Evolutionary conservation across 345 rosid genomes (phyloP).

Genomic region (Rubroshorea leprosula): DNA sequence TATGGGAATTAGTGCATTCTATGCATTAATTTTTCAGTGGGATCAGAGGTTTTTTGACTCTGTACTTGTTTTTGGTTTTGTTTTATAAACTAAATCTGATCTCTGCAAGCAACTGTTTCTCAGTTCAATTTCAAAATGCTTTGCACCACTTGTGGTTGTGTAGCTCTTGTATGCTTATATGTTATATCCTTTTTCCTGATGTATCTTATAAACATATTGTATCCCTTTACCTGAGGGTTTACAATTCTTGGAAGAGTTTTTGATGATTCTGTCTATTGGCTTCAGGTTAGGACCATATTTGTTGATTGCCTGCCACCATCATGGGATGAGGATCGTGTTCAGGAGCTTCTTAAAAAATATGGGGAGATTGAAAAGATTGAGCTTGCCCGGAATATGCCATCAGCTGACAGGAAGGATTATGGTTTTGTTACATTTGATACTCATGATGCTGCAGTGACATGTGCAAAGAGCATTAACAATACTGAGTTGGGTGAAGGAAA

Average conservation of each 20-base stretch:
- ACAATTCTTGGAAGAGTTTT: not conserved
- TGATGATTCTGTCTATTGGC: constrained; percentile 12
- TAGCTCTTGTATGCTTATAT: not conserved
- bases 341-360: constrained; percentile 56
- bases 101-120: not conserved
- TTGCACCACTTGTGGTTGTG: not conserved
- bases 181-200: too few species aligned
- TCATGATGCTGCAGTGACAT: constrained; percentile 86
- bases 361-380: constrained; percentile 87
- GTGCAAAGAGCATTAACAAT: constrained; percentile 92
- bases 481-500: constrained; percentile 83
- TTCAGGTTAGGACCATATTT: constrained; percentile 89
- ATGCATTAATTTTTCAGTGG: too few species aligned
- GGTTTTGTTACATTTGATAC: constrained; percentile 94
- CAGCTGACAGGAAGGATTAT: constrained; percentile 93
- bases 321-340: constrained; percentile 91
- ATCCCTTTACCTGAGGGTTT: not conserved
- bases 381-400: constrained; percentile 98
- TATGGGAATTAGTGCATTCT: too few species aligned
- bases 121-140: not conserved
- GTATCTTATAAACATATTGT: too few species aligned
- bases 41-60: too few species aligned
- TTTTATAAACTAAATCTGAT: not conserved
- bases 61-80: not conserved
- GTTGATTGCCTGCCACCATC: constrained; percentile 84